Evolutionary conservation across 1,284 basidiomycete genomes (phyloP).

Genomic region (Rhizopogon parksii): DNA sequence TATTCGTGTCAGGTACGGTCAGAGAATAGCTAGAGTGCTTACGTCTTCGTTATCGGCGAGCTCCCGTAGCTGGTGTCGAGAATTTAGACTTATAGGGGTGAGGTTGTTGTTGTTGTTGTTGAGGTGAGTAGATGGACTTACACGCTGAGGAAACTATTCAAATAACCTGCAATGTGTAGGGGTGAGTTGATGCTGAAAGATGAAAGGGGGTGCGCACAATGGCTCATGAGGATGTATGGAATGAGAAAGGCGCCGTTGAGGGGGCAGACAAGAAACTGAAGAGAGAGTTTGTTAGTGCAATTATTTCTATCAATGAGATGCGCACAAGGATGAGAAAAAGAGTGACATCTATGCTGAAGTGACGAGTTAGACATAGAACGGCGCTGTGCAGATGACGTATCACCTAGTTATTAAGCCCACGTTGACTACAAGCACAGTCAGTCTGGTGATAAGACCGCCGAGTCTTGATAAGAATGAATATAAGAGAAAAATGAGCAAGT

Average conservation of each 20-base stretch:
- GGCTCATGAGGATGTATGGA: constrained; percentile 28
- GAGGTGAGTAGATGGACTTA: constrained; percentile 9
- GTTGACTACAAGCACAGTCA: constrained; percentile 26
- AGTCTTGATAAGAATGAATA: constrained; percentile 14
- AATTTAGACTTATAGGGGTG: constrained; percentile 20
- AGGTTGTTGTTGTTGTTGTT: neutral
- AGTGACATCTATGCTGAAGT: constrained; percentile 22
- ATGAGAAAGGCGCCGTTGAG: constrained; percentile 28
- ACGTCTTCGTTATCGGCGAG: constrained; percentile 24
- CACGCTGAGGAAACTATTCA: constrained; percentile 30
- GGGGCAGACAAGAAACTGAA: constrained; percentile 25
- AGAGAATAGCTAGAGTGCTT: neutral
- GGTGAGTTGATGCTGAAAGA: neutral
- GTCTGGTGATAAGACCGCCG: constrained; percentile 23
- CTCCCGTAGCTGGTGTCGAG: constrained; percentile 24
- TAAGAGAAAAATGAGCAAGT: neutral
- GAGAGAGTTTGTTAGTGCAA: neutral
- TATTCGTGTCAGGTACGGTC: neutral
- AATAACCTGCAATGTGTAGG: constrained; percentile 15
- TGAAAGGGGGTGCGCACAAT: constrained; percentile 16
- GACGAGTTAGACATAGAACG: neutral
- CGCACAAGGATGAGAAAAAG: constrained; percentile 25
- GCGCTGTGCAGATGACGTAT: neutral
- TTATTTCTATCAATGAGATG: neutral
- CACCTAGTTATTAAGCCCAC: constrained; percentile 28